Percentiles rank a stretch among this genome's conserved stretches.
Conservation (phyloP, 495 filamentous ascomycete genomes). For the Aspergillus carlsbadensis region DNA sequence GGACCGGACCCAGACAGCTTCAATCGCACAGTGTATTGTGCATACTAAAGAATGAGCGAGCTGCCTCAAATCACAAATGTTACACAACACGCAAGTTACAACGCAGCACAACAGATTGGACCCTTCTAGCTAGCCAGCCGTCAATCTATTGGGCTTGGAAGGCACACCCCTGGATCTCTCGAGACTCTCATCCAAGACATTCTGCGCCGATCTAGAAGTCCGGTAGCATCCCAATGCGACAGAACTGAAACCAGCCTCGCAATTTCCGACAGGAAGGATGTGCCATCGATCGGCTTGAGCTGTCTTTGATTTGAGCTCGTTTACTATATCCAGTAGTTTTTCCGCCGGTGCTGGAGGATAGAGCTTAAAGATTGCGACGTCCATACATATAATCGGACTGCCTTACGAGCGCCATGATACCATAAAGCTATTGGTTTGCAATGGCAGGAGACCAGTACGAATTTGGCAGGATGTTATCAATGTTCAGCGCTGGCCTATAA, state of each 20-base stretch:
- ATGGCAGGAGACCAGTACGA: too few species aligned
- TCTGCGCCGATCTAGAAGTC: not conserved
- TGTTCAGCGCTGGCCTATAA: too few species aligned
- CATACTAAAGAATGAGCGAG: not conserved
- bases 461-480: too few species aligned
- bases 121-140: conserved; percentile 5
- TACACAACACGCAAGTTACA: conserved; percentile 12
- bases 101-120: conserved; percentile 17
- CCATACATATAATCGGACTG: too few species aligned
- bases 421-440: too few species aligned
- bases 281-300: too few species aligned
- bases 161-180: conserved; percentile 10
- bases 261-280: too few species aligned
- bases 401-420: too few species aligned
- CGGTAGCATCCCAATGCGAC: not conserved
- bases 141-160: conserved; percentile 4
- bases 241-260: not conserved
- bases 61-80: conserved; percentile 2
- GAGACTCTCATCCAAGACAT: conserved; percentile 8
- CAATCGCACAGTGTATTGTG: not conserved
- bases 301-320: too few species aligned
- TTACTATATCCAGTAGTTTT: too few species aligned
- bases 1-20: not conserved
- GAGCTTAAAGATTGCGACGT: too few species aligned
- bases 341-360: too few species aligned